Base-by-base conservation (phyloP, 1,284 basidiomycete genomes). In the Agaricales sp. region DNA sequence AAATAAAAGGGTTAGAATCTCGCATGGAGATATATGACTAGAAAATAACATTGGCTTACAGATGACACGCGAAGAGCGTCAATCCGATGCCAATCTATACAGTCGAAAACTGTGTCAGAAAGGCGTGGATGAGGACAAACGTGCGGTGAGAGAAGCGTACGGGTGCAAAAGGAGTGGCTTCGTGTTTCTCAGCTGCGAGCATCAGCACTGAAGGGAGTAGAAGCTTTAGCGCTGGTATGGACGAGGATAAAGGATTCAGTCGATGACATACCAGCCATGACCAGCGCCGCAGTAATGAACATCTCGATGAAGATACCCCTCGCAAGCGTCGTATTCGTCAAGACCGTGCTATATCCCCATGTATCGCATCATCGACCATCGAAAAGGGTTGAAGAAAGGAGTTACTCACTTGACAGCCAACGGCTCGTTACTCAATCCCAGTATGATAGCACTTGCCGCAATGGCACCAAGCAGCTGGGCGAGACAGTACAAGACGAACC, bases 271-370 rank as follows among this genome's bases (percentile, higher is more conserved):
- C 30, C 30, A 11, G 30, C 30, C 30, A 35, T 11, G 30, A 35
- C 30, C 11, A 84, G 67, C n/a, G 70, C 64, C 2, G 73, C 64
- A 2, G 82, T 85, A 53, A 78, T 74, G 63, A 87, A 84, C 75
- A 82, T 80, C 61, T 86, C 82, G 56, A 85, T 82, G 63, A 86
- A 85, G 3, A 85, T 69, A 3, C 72, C 82, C 61, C 82, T 77
- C 2, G 74, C 70, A 1, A 61, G 53, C 59, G 71, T 79, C 45
- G 74, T 64, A 16, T 60, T 54, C 2, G 63, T 63, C n/a, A 77
- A 63, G 52, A 62, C 61, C 13, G 74, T 77, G 54, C 77, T 80
- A 45, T 19, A 57, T 50, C 4, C 13, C 38, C 13, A 19, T 43
- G 38, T 22, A 23, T 38, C 30, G 55, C 45, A 52, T 48, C 30